Evolutionary conservation across 2,329 filamentous ascomycete genomes (phyloP).

Genomic region (Aspergillus cejpii): DNA sequence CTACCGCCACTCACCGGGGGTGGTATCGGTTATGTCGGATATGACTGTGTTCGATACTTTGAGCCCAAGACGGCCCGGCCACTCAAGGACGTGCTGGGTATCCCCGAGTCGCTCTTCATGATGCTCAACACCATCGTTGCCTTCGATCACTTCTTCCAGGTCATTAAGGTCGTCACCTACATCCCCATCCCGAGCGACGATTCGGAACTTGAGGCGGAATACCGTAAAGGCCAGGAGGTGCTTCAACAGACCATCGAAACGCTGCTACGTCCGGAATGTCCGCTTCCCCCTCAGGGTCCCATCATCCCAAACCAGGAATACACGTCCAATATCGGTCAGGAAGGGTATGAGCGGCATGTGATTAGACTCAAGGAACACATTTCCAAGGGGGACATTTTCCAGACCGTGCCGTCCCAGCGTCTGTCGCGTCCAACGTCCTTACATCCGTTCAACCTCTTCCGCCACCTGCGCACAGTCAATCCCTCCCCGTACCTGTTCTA

Average conservation of each 20-base stretch:
- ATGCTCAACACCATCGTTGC: slow-evolving; percentile 90
- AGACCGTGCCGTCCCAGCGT: slow-evolving; percentile 90
- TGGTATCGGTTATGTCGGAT: slow-evolving; percentile 92
- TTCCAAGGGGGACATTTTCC: slow-evolving; percentile 86
- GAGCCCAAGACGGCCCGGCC: slow-evolving; percentile 91
- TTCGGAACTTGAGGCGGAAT: slow-evolving; percentile 58
- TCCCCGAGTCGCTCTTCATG: slow-evolving; percentile 96
- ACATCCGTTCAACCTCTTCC: slow-evolving; percentile 97
- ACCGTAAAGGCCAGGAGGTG: slow-evolving; percentile 58
- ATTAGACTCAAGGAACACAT: slow-evolving; percentile 84
- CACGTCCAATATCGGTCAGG: slow-evolving; percentile 81
- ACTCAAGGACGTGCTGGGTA: slow-evolving; percentile 77
- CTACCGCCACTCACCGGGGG: slow-evolving; percentile 85
- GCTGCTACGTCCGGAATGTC: slow-evolving; percentile 66
- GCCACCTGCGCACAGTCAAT: slow-evolving; percentile 92
- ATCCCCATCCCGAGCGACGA: slow-evolving; percentile 59
- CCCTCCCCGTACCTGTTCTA: slow-evolving; percentile 97
- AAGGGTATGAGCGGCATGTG: slow-evolving; percentile 88
- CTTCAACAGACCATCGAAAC: slow-evolving; percentile 64
- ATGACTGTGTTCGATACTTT: slow-evolving; percentile 96
- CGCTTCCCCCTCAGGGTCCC: slow-evolving; percentile 67
- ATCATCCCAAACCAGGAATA: slow-evolving; percentile 71
- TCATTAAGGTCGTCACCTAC: slow-evolving; percentile 90
- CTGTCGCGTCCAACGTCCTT: slow-evolving; percentile 82
- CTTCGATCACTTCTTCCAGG: slow-evolving; percentile 89